Evolutionary conservation across 257 asterid species (phyloP).

Genomic region (Jasminum sambac): DNA sequence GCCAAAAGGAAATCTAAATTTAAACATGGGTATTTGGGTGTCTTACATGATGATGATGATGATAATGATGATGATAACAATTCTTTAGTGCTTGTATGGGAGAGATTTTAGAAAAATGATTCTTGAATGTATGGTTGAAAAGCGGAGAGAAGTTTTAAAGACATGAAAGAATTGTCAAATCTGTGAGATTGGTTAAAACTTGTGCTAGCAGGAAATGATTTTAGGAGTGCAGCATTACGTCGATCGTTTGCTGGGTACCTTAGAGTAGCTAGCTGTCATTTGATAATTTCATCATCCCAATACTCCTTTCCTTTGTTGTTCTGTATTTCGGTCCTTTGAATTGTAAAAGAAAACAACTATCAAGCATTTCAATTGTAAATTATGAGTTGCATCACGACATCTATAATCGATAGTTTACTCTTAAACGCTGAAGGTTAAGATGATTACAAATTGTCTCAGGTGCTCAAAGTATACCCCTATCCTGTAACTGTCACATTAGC

Average conservation of each 20-base stretch:
- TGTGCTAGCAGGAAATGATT: too few species aligned
- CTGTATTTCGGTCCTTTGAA: background rate
- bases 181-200: too few species aligned
- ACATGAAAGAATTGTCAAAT: too few species aligned
- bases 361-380: background rate
- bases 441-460: conserved; percentile 41
- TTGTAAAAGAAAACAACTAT: background rate
- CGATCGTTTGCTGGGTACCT: background rate
- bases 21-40: too few species aligned
- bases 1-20: too few species aligned
- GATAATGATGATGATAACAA: too few species aligned
- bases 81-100: too few species aligned
- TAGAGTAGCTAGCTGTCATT: background rate
- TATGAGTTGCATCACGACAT: background rate
- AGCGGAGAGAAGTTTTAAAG: too few species aligned
- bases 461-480: conserved; percentile 74
- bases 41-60: too few species aligned
- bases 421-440: conserved; percentile 14
- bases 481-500: conserved; percentile 81
- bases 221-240: background rate
- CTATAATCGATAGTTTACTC: background rate
- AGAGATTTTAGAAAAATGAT: too few species aligned
- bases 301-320: background rate
- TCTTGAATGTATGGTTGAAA: too few species aligned
- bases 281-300: too few species aligned